Conservation (phyloP, 257 asterid genomes). For the Plectranthus barbatus region DNA sequence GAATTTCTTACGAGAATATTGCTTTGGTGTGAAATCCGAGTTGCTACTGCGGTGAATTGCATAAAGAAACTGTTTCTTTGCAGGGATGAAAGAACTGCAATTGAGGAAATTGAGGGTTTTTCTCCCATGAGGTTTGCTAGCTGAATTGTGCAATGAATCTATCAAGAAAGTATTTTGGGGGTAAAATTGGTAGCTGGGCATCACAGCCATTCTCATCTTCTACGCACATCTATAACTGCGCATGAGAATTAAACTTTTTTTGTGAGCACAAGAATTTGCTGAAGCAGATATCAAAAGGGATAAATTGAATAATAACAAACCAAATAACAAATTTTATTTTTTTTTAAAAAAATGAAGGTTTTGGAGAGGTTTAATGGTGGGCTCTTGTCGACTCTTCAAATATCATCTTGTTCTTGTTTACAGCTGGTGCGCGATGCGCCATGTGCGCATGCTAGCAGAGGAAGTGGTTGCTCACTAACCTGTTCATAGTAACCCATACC, state of each 20-base stretch:
- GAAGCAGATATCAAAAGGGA: not conserved
- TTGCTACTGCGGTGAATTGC: constrained; percentile 8
- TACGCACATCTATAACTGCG: not conserved
- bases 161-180: constrained; percentile 35
- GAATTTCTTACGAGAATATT: constrained; percentile 30
- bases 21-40: constrained; percentile 23
- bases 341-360: constrained; percentile 21
- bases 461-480: not conserved
- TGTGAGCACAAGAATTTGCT: not conserved
- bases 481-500: not conserved
- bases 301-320: not conserved
- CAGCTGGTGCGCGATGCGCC: not conserved
- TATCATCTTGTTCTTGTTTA: not conserved
- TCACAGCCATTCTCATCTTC: constrained; percentile 40
- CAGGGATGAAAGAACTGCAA: constrained; percentile 33
- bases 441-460: constrained; percentile 2
- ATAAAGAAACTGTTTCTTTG: constrained; percentile 31
- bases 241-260: not conserved
- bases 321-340: not conserved
- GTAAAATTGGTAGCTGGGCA: constrained; percentile 45
- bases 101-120: constrained; percentile 40
- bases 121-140: constrained; percentile 32
- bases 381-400: not conserved
- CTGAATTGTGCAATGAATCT: constrained; percentile 55
- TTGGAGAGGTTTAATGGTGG: constrained; percentile 22